Base-by-base conservation (phyloP, 2,329 filamentous ascomycete genomes). In the Fusarium buharicum region DNA sequence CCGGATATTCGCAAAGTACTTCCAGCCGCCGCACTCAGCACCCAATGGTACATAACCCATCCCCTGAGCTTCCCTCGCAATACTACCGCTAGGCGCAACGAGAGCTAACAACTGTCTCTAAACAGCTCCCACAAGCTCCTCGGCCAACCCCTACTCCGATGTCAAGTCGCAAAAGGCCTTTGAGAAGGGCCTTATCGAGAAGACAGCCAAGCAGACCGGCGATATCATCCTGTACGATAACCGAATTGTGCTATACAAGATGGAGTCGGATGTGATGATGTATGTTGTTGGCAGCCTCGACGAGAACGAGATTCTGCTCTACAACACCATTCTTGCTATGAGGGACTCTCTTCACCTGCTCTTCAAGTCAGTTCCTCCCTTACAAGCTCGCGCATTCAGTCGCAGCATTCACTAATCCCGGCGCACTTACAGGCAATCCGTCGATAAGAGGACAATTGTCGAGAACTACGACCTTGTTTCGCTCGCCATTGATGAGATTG, bases 151-250 rank as follows among this genome's bases (percentile, higher is more conserved):
- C 18, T 98, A 97, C 78, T 83, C 91, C 56, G 92, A 92, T 55
- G 79, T 95, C 52, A 97, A 97, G 82, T 88, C 96, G 70, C 95
- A 99, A 80, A 97, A 96, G 78, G 86, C 91, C 2, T 99, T 99
- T 73, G 95, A 99, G 79, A 97, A 97, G 81, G 95, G 93, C 6
- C 85, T 99, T 34, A 81, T 97, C 58, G 90, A 97, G 73, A 98
- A 99, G 85, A 98, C 95, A 14, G 90, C 91, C 68, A 99, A 98
- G 83, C 92, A 96, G 80, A 93, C 87, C 13, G 92, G 90, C 70
- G 95, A 98, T 80, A 95, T 99, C 71, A 96, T 99, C 70, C 87
- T 99, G 52, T 98, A 97, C 80, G 95, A 99, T 79, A 96, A 96
- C 80, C 88, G 92, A 72, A 90, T 99, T 60, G 92, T 98, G 51